Conservation (phyloP, 768 basidiomycete genomes). For the Kwoniella dendrophila region DNA sequence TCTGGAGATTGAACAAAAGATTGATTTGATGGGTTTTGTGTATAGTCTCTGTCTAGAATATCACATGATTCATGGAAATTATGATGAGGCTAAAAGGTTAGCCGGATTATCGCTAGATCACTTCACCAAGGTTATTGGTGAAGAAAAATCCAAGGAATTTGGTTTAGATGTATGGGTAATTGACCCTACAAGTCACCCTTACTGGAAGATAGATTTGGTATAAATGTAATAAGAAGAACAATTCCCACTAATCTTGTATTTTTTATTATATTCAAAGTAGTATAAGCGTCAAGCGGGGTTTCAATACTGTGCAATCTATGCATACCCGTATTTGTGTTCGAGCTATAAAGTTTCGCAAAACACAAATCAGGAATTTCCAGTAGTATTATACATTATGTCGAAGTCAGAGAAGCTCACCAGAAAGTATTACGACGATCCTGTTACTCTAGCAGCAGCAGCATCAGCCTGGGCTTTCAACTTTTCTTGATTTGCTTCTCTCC, state of each 20-base stretch:
- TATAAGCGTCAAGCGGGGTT: not conserved
- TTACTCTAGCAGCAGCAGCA: not conserved
- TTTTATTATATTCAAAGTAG: not conserved
- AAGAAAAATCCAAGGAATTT: not conserved
- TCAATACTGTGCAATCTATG: no score
- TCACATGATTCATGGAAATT: not conserved
- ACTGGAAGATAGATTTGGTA: no score
- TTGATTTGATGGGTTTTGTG: not conserved
- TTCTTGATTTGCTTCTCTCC: constrained; percentile 64
- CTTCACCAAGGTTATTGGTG: not conserved
- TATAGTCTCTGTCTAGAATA: not conserved
- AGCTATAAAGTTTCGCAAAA: no score
- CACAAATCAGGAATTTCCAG: no score
- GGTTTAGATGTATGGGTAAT: not conserved
- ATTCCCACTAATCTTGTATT: no score
- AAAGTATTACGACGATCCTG: not conserved
- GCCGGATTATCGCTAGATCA: not conserved
- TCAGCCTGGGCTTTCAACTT: constrained; percentile 24
- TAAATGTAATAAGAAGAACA: not conserved
- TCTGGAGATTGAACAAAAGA: not conserved
- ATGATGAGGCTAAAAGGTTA: not conserved
- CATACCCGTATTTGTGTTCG: no score
- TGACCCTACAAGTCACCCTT: not conserved
- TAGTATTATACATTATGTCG: no score
- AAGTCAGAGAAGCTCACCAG: no score